Base-by-base conservation (phyloP, 345 rosid genomes). In the Bruguiera parviflora region DNA sequence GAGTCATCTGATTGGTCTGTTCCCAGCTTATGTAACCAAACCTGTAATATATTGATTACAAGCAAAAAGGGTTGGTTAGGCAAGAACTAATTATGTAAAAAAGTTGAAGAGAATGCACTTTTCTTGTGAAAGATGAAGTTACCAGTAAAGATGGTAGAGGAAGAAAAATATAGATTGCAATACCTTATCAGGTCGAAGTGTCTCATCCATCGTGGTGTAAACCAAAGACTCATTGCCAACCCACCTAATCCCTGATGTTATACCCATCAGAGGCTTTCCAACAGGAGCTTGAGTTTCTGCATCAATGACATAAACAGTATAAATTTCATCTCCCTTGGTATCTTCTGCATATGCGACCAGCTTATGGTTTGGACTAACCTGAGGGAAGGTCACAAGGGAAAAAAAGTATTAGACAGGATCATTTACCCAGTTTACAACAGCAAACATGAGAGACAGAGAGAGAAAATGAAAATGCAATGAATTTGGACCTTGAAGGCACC, bases 161-260 rank as follows among this genome's bases (percentile, higher is more conserved):
- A 53, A 61, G 25, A 20, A 11, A 49, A 58, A 43, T 1, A 31
- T 31, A 58, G 5, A 71, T 24, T 56, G 39, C 31, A 67, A 68
- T 78, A 94, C 98, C 95, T 91, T 91, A 77, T 91, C 88, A 43
- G 96, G 86, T 58, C 98, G 90, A 78, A 82, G 90, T 71, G 81
- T 87, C 71, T 87, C 87, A 73, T 94, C 97, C 96, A 89, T 88
- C 67, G 97, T 87, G 15, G 82, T 67, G 67, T 94, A 94, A 65
- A 86, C 88, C 80, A 94, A 84, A 68, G 86, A 77, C 64, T 79
- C 93, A 80, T 91, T 83, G 59, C 92, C 96, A 70, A 93, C 96
- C 97, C 98, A 94, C 73, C 76, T 81, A 72, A 91, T 58, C 72
- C 73, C 19, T 7, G 73, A 75, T 35, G 98, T 91, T 65, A 83